Percentiles rank a stretch among this genome's conserved stretches.
phyloP scores from a whole-genome alignment of 345 rosid genomes.

The Eucalyptus erythrocorys region DNA sequence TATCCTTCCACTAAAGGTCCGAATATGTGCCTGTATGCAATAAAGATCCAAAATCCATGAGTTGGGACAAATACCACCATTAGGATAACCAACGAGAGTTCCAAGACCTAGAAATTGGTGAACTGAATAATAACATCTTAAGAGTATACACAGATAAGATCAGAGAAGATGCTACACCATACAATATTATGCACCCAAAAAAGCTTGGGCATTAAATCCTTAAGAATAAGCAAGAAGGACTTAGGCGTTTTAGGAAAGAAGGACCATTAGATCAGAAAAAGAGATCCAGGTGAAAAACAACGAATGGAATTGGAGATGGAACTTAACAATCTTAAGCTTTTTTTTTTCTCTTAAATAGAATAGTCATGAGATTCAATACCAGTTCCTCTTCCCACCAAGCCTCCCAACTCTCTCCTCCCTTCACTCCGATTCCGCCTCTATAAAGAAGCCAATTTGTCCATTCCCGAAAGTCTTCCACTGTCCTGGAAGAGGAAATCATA shows the following conservation, averaged over 20 bases:
- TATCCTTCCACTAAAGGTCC: slow-evolving; percentile 77
- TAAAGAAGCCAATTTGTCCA: slow-evolving; percentile 99
- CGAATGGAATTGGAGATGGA: neutral
- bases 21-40: slow-evolving; percentile 69
- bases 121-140: neutral
- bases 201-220: neutral
- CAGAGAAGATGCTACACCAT: neutral
- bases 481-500: slow-evolving; percentile 27
- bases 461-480: slow-evolving; percentile 92
- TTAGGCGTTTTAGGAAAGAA: neutral
- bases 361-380: slow-evolving; percentile 26
- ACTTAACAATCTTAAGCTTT: neutral
- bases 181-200: neutral
- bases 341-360: neutral
- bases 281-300: neutral
- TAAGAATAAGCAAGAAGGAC: neutral
- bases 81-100: neutral
- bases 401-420: slow-evolving; percentile 99
- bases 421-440: slow-evolving; percentile 98
- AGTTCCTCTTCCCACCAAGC: slow-evolving; percentile 99
- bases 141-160: neutral
- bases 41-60: neutral
- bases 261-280: neutral
- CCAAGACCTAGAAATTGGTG: neutral
- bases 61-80: neutral